Evolutionary conservation across 345 rosid species (phyloP), one percentile per base, ranked within the genome.

Genomic region (Rhodamnia rubescens): DNA sequence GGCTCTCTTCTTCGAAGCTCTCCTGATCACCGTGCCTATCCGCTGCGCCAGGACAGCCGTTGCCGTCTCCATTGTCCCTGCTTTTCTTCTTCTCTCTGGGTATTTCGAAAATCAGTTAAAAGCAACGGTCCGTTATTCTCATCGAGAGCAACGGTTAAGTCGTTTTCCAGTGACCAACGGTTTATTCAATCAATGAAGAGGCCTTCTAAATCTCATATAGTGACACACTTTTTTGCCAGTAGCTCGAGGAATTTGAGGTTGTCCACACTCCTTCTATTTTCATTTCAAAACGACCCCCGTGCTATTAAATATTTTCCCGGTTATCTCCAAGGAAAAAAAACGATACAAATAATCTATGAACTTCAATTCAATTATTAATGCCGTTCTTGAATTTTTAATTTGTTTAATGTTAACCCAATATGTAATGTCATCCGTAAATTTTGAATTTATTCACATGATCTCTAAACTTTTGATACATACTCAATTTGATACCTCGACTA

Each of bases 1-100:
- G 8, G 11, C 86, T 84, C 90, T 83, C 84, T 90, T 86, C 44
- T 81, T 85, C 11, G 91, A 88, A 32, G 92, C 92, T 82, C 83
- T 88, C 87, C 86, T 88, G 83, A 93, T 87, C 5, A 90, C 90
- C 42, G 83, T 86, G 29, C 97, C 95, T 5, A 94, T 90, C 88
- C 91, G 89, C 86, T 88, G 88, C 57, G 80, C 91, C 82, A 87
- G 49, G 75, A 49, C 42, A 49, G 83, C 82, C 54, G 85, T 69
- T 32, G 32, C 80, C 59, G 74, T 15, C 26, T 81, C 55, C 86
- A 85, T 85, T 53, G 24, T 81, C 21, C 54, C 32, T 50, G 27
- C 83, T 12, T 49, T 24, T 24, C 83, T 81, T 47, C 54, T 24
- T 7, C 36, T 47, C 18, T 81, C 29, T 47, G 54, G 6, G 44